Evolutionary conservation across 176 grass and related monocot species (phyloP), one percentile per base, ranked within the genome.

Genomic region (Oryza australiensis): DNA sequence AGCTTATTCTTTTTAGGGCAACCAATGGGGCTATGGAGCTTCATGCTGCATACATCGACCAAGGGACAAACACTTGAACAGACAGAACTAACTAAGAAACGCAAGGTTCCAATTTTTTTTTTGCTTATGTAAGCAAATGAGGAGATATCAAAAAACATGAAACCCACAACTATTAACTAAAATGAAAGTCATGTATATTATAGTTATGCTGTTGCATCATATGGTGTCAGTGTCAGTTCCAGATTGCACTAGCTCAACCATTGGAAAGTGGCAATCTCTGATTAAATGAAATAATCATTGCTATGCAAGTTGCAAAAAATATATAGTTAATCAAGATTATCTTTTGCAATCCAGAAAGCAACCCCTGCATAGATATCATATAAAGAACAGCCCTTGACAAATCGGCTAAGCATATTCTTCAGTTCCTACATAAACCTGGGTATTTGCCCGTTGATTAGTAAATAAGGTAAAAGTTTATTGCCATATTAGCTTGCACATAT

Each of bases 311-410:
- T 75, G 38, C 28, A 80, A 60, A 28, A 1, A 30, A 16, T 23
- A 2, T 60, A 30, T 70, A 34, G 9, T 14, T 49, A 63, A 48
- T 20, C 40, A 35, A 59, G 1, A 23, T 4, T 60, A 35, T 24
- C 57, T 57, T 49, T 33, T 67, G 65, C 57, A 73, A 89, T 57
- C 35, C 73, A 78, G 68, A 68, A 68, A 79, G 60, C 4, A 88
- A 84, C 0, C 15, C 5, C 14, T 14, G 15, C 28, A 34, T 2
- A 34, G 35, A 88, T 59, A 26, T 14, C 20, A 30, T 38, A 18
- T 14, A 48, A 27, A 64, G 65, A 65, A 72, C 16, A 78, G 26
- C 7, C 32, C 9, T 23, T 45, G 38, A 27, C 20, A 77, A 29
- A 66, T 65, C 12, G 27, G 26, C 32, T 43, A 42, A 42, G 16